phyloP scores from a whole-genome alignment of 2,329 filamentous ascomycete genomes.

The Pseudomassariella vexata region DNA sequence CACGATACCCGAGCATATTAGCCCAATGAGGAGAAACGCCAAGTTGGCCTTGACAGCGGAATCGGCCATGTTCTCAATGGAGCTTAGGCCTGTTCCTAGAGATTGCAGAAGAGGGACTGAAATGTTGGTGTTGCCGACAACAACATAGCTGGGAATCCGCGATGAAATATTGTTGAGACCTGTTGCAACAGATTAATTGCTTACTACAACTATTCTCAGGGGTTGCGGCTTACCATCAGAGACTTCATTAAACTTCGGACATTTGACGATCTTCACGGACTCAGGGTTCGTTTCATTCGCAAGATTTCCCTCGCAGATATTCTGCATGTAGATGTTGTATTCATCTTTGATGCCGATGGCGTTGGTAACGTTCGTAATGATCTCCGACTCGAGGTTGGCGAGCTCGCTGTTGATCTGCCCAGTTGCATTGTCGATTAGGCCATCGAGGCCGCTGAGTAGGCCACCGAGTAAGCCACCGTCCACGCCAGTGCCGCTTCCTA shows the following conservation, averaged over 20 bases:
- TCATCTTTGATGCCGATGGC: slow-evolving; percentile 3
- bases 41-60: slow-evolving; percentile 3
- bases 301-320: slow-evolving; percentile 2
- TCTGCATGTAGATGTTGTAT: slow-evolving; percentile 4
- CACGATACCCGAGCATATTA: slow-evolving; percentile 1
- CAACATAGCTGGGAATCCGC: slow-evolving; percentile 1
- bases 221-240: background rate
- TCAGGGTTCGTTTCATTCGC: background rate
- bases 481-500: background rate
- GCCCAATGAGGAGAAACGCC: slow-evolving; percentile 2
- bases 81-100: background rate
- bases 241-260: background rate
- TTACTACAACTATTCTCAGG: background rate
- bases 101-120: slow-evolving; percentile 1
- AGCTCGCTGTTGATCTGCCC: background rate
- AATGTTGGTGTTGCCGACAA: slow-evolving; percentile 4
- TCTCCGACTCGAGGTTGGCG: background rate
- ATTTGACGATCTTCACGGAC: slow-evolving; percentile 2
- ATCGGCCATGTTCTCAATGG: background rate
- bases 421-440: background rate
- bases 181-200: background rate
- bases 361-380: background rate
- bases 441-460: slow-evolving; percentile 1
- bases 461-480: background rate
- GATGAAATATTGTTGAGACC: background rate